Base-by-base conservation (phyloP, 2,329 filamentous ascomycete genomes). In the Diaporthe citriasiana region DNA sequence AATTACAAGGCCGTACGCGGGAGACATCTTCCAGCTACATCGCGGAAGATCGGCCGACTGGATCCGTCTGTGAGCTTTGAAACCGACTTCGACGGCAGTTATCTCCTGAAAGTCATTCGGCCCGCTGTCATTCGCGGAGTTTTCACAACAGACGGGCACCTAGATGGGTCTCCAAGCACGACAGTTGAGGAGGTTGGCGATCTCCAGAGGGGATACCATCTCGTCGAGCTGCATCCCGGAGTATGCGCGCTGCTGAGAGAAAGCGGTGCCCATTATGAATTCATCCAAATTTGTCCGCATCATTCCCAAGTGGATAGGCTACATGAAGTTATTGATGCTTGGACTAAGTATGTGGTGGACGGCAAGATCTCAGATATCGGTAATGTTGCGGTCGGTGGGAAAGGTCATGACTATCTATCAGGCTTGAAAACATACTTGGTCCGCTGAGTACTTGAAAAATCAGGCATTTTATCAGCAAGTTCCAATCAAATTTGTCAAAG, bases 311-410 rank as follows among this genome's bases (percentile, higher is more conserved):
- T 38, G 55, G 55, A 59, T n/a, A 33, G 55, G 22, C 35, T 59
- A 25, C 22, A 25, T 38, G 10, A 59, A 19, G 55, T 25, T 38
- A n/a, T 59, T 38, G 22, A 59, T 59, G 33, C 55, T 59, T 59
- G 55, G 55, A n/a, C 55, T 38, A 33, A 59, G 55, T 40, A 59
- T 59, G 55, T 59, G 55, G 55, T 59, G 55, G 55, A 38, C 13
- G 55, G 55, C 10, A 38, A 38, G 22, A 38, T 35, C 22, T n/a
- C n/a, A n/a, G 22, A 38, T 15, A 15, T 25, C 13, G 17, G 30
- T n/a, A 12, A 35, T 57, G 17, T n/a, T 35, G 8, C 55, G 30
- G 30, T 12, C 17, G 13, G 12, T 22, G 33, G 33, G 55, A n/a
- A 59, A 35, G 10, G 33, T 4, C 22, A 3, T 25, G 55, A 25